These are phyloP conservation scores for Solanum chmielewskii DNA, from an alignment of 257 asterid genomes.

Conservation along the genomic window DNA sequence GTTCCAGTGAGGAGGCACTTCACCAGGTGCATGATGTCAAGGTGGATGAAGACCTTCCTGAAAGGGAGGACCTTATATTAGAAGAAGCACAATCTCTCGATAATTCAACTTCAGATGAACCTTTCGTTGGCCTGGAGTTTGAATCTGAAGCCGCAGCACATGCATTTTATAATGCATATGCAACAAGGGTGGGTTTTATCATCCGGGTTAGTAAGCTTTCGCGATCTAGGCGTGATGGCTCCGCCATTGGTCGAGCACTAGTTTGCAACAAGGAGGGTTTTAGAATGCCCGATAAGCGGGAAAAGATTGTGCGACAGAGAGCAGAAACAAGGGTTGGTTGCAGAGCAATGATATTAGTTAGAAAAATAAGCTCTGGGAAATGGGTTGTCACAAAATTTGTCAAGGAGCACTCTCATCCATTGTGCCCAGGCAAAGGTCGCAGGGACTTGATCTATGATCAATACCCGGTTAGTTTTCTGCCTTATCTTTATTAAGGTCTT, in stretches of 20 bases:
- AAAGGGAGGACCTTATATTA: slow-evolving; percentile 36
- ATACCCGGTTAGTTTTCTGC: slow-evolving; percentile 46
- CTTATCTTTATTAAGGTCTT: not conserved
- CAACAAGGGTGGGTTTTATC: slow-evolving; percentile 76
- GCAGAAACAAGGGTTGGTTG: slow-evolving; percentile 98
- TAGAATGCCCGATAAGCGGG: slow-evolving; percentile 87
- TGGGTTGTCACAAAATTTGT: slow-evolving; percentile 87
- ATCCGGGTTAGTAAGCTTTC: slow-evolving; percentile 98
- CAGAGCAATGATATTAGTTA: slow-evolving; percentile 90
- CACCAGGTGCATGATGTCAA: slow-evolving; percentile 52
- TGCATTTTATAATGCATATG: slow-evolving; percentile 80
- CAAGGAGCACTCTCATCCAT: slow-evolving; percentile 84
- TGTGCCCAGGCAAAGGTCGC: slow-evolving; percentile 87
- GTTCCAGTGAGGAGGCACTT: slow-evolving; percentile 47
- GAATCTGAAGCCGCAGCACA: slow-evolving; percentile 95
- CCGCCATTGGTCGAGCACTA: slow-evolving; percentile 94
- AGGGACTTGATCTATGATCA: slow-evolving; percentile 78
- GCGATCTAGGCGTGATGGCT: slow-evolving; percentile 95
- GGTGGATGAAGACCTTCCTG: slow-evolving; percentile 52
- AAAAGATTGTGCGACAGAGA: slow-evolving; percentile 84
- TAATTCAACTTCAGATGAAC: slow-evolving; percentile 55
- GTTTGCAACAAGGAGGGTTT: slow-evolving; percentile 99
- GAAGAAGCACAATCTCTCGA: slow-evolving; percentile 52
- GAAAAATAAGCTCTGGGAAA: slow-evolving; percentile 71
- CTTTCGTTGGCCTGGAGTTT: slow-evolving; percentile 79